A percentile compares a stretch with the other conserved stretches of the same genome.
Conservation (phyloP, 2,329 filamentous ascomycete genomes). For the Zelopaecilomyces penicillatus region DNA sequence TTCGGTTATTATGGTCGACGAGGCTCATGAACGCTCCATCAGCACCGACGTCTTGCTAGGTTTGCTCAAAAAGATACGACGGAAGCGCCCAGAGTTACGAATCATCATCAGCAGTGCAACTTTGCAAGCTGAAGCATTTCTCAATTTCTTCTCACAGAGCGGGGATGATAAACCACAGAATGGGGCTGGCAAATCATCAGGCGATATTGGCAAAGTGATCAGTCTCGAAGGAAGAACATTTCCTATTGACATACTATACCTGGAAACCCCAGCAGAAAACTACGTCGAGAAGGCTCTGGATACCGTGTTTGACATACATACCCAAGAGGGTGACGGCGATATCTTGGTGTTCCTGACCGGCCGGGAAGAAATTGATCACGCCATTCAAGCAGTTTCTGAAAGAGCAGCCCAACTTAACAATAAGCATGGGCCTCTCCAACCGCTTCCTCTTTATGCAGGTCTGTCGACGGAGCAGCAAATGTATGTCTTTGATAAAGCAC, state of each 20-base stretch:
- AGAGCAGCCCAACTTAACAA: slow-evolving; percentile 51
- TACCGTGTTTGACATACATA: slow-evolving; percentile 81
- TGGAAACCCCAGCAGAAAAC: slow-evolving; percentile 70
- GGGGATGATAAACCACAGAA: slow-evolving; percentile 27
- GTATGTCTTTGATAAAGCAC: slow-evolving; percentile 81
- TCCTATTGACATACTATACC: slow-evolving; percentile 78
- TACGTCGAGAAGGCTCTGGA: slow-evolving; percentile 79
- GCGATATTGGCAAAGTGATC: slow-evolving; percentile 48
- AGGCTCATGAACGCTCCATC: slow-evolving; percentile 88
- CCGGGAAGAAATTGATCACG: slow-evolving; percentile 81
- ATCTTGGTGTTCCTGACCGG: slow-evolving; percentile 89
- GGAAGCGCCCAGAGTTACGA: slow-evolving; percentile 69
- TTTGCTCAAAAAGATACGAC: slow-evolving; percentile 81
- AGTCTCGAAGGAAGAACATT: slow-evolving; percentile 82
- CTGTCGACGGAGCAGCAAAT: slow-evolving; percentile 87
- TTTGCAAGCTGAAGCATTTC: slow-evolving; percentile 77
- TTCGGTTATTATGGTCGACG: slow-evolving; percentile 95
- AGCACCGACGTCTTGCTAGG: slow-evolving; percentile 88
- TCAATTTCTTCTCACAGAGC: slow-evolving; percentile 60
- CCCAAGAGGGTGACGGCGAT: slow-evolving; percentile 71
- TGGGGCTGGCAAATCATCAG: slow-evolving; percentile 20
- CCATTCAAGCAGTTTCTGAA: slow-evolving; percentile 71
- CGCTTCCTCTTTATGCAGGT: slow-evolving; percentile 78
- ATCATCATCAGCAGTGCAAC: slow-evolving; percentile 93
- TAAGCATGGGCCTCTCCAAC: slow-evolving; percentile 19